These are phyloP conservation scores for Funneliformis mosseae DNA, from an alignment of 192 early-diverging fungal genomes.

Conservation along the genomic window DNA sequence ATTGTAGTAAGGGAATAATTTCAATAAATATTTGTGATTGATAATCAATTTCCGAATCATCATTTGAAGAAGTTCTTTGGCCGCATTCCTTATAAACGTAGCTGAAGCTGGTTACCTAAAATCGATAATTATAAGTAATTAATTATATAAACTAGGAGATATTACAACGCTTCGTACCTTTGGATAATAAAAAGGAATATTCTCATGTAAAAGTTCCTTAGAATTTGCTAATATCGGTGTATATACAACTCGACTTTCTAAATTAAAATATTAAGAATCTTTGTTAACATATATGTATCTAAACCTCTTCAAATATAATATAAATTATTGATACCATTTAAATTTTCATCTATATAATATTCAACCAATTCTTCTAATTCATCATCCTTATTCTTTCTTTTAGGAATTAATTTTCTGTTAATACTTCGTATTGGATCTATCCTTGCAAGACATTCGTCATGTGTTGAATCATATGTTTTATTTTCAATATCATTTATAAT, in stretches of 20 bases:
- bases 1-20: constrained; percentile 37
- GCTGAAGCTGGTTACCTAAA: constrained; percentile 2
- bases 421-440: constrained; percentile 36
- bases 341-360: constrained; percentile 30
- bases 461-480: neutral
- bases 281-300: too few relatives aligned
- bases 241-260: constrained; percentile 1
- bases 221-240: neutral
- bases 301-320: too few relatives aligned
- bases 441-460: constrained; percentile 21
- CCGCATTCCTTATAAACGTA: constrained; percentile 6
- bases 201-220: constrained; percentile 2
- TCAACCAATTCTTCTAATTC: constrained; percentile 47
- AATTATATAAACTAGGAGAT: neutral
- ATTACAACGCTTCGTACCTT: neutral
- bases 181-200: constrained; percentile 27
- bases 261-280: neutral
- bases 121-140: neutral
- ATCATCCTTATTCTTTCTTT: constrained; percentile 50
- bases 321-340: neutral
- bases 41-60: neutral
- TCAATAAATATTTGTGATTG: constrained; percentile 38
- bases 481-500: constrained; percentile 33
- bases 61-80: too few relatives aligned
- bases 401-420: constrained; percentile 46